Evolutionary conservation across 2,329 filamentous ascomycete genomes (phyloP), one percentile per base, ranked within the genome.

Genomic region (Aspergillus amoenus): DNA sequence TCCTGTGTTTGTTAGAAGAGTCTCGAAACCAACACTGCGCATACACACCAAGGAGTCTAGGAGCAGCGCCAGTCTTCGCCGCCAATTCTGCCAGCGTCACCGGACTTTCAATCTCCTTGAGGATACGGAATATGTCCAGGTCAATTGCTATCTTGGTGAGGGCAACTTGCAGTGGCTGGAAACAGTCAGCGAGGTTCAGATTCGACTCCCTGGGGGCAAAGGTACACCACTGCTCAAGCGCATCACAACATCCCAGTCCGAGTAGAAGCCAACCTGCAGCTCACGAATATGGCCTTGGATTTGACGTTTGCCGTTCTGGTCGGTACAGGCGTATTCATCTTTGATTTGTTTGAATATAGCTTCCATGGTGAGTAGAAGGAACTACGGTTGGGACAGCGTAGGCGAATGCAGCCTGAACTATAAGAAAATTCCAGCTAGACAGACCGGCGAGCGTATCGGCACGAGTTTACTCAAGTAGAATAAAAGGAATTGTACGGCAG

Each of bases 1-100:
- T 43, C 59, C 66, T 68, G 47, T 3, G 2, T 13, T 15, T n/a
- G 12, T 34, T 18, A 37, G 32, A 37, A 37, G 3, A 37, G 5
- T 37, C 11, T 37, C 32, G 15, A 5, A 15, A 0, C 2, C 2
- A 12, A 2, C 32, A 37, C 11, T 5, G 32, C 1, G 13, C 12
- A 21, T 3, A 21, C 47, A 18, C 27, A 51, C 48, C 48, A 21
- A 51, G 48, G 1, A 51, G 37, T 8, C n/a, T 1, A 3, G 48
- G 15, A 17, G 37, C 24, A 32, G 48, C 48, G n/a, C 39, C 39
- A 13, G 48, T 42, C 39, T 32, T 42, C 24, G 43, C 48, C 39
- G 15, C 48, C 24, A 51, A 15, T n/a, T 51, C 8, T 11, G 48
- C 39, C 8, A 56, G 37, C 3, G 48, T n/a, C 3, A 49, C 34